Conservation (phyloP, 2,329 filamentous ascomycete genomes). For the Trichoderma pleuroti region DNA sequence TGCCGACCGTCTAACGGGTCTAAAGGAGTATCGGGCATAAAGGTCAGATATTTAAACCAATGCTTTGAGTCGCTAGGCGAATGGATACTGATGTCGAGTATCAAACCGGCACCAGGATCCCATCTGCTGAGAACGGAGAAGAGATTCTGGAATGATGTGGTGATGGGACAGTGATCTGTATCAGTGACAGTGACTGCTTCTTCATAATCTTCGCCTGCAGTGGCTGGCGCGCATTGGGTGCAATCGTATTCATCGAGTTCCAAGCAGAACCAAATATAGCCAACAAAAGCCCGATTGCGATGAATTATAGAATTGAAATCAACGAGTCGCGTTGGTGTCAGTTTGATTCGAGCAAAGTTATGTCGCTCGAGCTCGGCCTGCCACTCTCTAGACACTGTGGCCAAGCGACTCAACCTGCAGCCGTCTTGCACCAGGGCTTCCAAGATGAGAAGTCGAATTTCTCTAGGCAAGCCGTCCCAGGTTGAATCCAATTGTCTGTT, state of each 20-base stretch:
- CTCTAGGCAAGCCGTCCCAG: background rate
- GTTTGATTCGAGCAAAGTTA: slow-evolving; percentile 31
- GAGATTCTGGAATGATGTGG: slow-evolving; percentile 26
- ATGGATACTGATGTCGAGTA: slow-evolving; percentile 34
- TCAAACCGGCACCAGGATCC: slow-evolving; percentile 27
- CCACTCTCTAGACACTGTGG: slow-evolving; percentile 33
- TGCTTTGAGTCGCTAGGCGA: slow-evolving; percentile 33
- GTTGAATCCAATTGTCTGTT: background rate
- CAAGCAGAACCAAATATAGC: slow-evolving; percentile 25
- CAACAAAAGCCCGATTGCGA: slow-evolving; percentile 29
- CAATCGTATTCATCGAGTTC: slow-evolving; percentile 25
- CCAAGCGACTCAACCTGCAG: slow-evolving; percentile 25
- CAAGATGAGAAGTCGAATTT: slow-evolving; percentile 23
- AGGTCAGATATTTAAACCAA: slow-evolving; percentile 29
- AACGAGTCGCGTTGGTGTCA: slow-evolving; percentile 29
- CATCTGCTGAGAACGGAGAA: slow-evolving; percentile 31
- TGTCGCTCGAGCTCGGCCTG: slow-evolving; percentile 29
- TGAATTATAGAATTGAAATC: slow-evolving; percentile 28
- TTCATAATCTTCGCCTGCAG: background rate
- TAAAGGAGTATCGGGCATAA: slow-evolving; percentile 18
- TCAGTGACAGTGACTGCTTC: slow-evolving; percentile 9
- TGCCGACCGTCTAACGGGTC: background rate
- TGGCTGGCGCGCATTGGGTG: background rate
- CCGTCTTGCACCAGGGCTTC: slow-evolving; percentile 24
- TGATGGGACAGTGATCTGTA: slow-evolving; percentile 21